Evolutionary conservation across 129 eudicot genomes (phyloP).

Genomic region (Escallonia herrerae): DNA sequence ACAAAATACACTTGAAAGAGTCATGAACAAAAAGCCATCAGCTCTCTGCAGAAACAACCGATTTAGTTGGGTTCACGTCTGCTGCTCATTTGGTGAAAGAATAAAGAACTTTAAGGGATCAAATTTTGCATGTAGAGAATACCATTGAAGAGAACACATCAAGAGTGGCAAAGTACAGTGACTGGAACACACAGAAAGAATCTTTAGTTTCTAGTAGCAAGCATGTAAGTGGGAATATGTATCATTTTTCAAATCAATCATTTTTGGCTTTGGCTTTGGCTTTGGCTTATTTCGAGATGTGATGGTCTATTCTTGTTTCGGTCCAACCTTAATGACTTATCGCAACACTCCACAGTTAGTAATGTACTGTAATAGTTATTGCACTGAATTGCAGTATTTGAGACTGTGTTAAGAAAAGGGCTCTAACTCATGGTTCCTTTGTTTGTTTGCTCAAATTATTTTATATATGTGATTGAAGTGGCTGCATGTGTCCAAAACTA

Average conservation of each 20-base stretch:
- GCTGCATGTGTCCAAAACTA: slow-evolving; percentile 21
- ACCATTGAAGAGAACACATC: background rate
- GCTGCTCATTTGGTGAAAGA: background rate
- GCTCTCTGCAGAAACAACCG: background rate
- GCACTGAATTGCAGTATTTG: background rate
- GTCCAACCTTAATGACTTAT: no score
- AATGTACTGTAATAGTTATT: no score
- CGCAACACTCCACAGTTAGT: no score
- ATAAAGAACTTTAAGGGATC: background rate
- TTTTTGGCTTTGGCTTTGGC: background rate
- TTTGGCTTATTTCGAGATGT: background rate
- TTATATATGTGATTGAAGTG: slow-evolving; percentile 2
- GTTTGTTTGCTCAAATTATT: background rate
- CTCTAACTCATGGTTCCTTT: background rate
- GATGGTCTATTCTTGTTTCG: no score
- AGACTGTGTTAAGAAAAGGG: background rate
- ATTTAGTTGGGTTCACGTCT: background rate
- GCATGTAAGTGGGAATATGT: background rate
- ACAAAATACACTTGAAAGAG: background rate
- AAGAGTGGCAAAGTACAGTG: background rate
- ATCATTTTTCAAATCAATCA: slow-evolving; percentile 7
- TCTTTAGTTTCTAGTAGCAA: slow-evolving; percentile 1
- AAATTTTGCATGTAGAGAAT: slow-evolving; percentile 1
- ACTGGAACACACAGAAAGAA: background rate
- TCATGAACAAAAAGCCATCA: background rate